phyloP scores from a whole-genome alignment of 1,139 yeast genomes.

The Taphrina deformans region DNA sequence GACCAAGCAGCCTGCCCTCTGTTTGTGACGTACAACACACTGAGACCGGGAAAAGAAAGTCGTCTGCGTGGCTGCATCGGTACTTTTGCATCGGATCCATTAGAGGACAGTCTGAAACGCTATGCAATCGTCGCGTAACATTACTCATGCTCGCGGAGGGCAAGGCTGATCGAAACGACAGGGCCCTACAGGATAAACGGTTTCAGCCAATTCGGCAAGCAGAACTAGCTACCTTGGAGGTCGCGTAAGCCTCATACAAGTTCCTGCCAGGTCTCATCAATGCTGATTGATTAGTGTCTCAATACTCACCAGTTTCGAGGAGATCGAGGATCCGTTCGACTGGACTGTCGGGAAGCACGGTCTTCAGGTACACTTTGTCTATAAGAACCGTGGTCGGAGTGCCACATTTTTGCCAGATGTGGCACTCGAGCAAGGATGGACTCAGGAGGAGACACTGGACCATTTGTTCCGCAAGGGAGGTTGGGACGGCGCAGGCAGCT shows the following conservation, averaged over 20 bases:
- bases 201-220: constrained; percentile 61
- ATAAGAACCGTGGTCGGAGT: constrained; percentile 45
- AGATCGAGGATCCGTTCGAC: constrained; percentile 55
- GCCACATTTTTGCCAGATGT: constrained; percentile 92
- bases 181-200: constrained; percentile 73
- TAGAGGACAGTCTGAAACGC: constrained; percentile 60
- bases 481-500: constrained; percentile 39
- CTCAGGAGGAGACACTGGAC: constrained; percentile 64
- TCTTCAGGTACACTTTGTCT: constrained; percentile 57
- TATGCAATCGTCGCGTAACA: constrained; percentile 65
- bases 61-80: constrained; percentile 88
- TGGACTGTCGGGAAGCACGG: constrained; percentile 90
- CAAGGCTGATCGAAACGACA: too few species aligned
- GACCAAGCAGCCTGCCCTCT: constrained; percentile 53
- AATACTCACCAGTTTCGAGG: constrained; percentile 60
- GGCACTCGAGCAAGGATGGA: constrained; percentile 88
- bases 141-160: too few species aligned
- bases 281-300: constrained; percentile 55
- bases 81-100: constrained; percentile 58
- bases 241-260: too few species aligned
- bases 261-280: too few species aligned
- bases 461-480: constrained; percentile 77
- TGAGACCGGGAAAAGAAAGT: constrained; percentile 37
- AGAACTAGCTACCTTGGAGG: constrained; percentile 59
- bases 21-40: constrained; percentile 82